A percentile compares a stretch with the other conserved stretches of the same genome.
Evolutionary conservation across 352 stramenopile species (phyloP).

Genomic region (Paralagenidium karlingii): DNA sequence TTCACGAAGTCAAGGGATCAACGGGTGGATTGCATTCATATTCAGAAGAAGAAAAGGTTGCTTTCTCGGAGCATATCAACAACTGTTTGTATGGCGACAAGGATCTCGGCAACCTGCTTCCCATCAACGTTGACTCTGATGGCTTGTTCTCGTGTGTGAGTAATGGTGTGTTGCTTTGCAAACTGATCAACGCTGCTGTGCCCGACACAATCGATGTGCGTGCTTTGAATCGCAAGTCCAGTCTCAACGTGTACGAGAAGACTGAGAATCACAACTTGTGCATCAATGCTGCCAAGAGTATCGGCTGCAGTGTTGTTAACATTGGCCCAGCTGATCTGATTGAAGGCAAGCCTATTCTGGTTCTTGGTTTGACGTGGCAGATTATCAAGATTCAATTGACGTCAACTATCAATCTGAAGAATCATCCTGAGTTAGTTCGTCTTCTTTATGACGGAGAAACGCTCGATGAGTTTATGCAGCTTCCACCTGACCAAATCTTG

Average conservation of each 20-base stretch:
- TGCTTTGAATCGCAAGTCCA: slow-evolving; percentile 76
- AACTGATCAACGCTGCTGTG: slow-evolving; percentile 85
- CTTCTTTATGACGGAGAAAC: slow-evolving; percentile 79
- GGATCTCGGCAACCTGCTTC: slow-evolving; percentile 47
- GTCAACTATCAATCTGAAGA: slow-evolving; percentile 87
- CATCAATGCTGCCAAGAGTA: slow-evolving; percentile 89
- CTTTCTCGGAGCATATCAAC: slow-evolving; percentile 91
- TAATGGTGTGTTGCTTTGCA: slow-evolving; percentile 85
- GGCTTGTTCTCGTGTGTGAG: slow-evolving; percentile 72
- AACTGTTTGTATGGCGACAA: slow-evolving; percentile 62
- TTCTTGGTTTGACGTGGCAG: slow-evolving; percentile 89
- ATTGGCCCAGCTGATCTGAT: slow-evolving; percentile 82
- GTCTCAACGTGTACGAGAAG: slow-evolving; percentile 82
- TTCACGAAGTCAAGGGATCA: slow-evolving; percentile 70
- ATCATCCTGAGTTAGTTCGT: slow-evolving; percentile 84
- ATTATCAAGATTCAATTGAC: slow-evolving; percentile 92
- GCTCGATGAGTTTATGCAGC: slow-evolving; percentile 82
- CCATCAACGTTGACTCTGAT: slow-evolving; percentile 53
- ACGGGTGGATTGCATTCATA: slow-evolving; percentile 76
- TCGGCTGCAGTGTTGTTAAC: slow-evolving; percentile 90
- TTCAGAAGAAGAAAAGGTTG: slow-evolving; percentile 81
- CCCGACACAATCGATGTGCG: slow-evolving; percentile 88
- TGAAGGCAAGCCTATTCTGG: slow-evolving; percentile 77
- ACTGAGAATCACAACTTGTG: slow-evolving; percentile 88
- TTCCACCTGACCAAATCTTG: slow-evolving; percentile 85